Percentiles rank a stretch among this genome's conserved stretches.
These are phyloP conservation scores for Schizosaccharomyces osmophilus DNA, from an alignment of 805 yeast genomes.

Conservation along the genomic window DNA sequence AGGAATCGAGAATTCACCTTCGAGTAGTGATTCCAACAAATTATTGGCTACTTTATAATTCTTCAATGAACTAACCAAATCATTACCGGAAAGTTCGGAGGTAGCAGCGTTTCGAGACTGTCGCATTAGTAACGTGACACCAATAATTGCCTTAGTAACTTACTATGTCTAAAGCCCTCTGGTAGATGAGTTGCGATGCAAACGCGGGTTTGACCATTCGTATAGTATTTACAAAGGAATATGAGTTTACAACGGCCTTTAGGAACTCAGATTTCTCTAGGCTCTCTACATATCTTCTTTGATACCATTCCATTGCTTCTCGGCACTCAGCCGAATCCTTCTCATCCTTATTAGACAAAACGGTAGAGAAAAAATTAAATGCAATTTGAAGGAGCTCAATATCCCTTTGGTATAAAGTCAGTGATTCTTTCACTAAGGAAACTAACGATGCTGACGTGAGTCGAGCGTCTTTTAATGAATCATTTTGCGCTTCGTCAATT, in stretches of 20 bases:
- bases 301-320: conserved; percentile 64
- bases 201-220: conserved; percentile 12
- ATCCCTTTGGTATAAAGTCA: conserved; percentile 61
- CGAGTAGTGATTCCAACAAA: conserved; percentile 73
- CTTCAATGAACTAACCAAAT: conserved; percentile 53
- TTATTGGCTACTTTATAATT: conserved; percentile 80
- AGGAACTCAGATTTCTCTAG: conserved; percentile 71
- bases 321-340: conserved; percentile 14
- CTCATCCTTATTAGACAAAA: conserved; percentile 45
- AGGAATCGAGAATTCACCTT: conserved; percentile 4
- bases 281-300: conserved; percentile 70
- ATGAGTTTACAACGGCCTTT: conserved; percentile 14
- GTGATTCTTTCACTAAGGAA: conserved; percentile 56
- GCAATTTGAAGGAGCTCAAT: conserved; percentile 63
- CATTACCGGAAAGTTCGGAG: conserved; percentile 55
- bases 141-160: conserved; percentile 56
- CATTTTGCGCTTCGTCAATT: conserved; percentile 2
- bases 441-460: conserved; percentile 15
- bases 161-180: conserved; percentile 2
- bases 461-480: conserved; percentile 11
- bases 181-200: conserved; percentile 49
- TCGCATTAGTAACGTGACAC: not conserved
- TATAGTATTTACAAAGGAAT: not conserved
- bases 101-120: conserved; percentile 66
- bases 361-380: conserved; percentile 59